These are phyloP conservation scores for Aureobasidium leucospermi DNA, from an alignment of 2,329 filamentous ascomycete species.

Conservation along the genomic window DNA sequence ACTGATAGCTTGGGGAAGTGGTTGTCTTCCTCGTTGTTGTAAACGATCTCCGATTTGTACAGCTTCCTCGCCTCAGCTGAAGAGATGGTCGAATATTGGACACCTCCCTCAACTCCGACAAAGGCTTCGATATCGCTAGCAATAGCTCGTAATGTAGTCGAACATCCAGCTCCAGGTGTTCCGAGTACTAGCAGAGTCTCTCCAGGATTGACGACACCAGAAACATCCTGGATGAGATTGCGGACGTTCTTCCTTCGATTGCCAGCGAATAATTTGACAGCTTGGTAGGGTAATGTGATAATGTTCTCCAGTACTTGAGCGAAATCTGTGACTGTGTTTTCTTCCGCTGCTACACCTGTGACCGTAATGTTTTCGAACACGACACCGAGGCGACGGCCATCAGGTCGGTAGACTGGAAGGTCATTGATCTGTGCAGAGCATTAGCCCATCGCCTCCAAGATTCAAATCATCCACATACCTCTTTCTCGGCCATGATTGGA, in stretches of 20 bases:
- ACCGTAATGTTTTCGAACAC: conserved; percentile 13
- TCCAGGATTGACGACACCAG: conserved; percentile 13
- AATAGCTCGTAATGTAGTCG: conserved; percentile 59
- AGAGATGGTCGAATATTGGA: conserved; percentile 33
- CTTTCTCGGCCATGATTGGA: conserved; percentile 12
- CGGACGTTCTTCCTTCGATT: background rate
- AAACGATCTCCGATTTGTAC: conserved; percentile 55
- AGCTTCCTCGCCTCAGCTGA: conserved; percentile 63
- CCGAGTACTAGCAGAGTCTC: conserved; percentile 18
- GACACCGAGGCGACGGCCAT: conserved; percentile 13
- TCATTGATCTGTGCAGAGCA: background rate
- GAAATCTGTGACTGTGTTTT: conserved; percentile 15
- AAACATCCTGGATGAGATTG: conserved; percentile 14
- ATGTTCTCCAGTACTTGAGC: conserved; percentile 10
- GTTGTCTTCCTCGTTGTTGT: conserved; percentile 41
- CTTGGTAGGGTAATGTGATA: conserved; percentile 7
- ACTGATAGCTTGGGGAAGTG: conserved; percentile 53
- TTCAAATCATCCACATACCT: background rate
- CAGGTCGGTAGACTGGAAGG: conserved; percentile 12
- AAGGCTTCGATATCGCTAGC: conserved; percentile 46
- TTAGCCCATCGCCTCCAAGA: background rate
- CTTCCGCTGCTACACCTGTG: conserved; percentile 1
- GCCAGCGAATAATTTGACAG: conserved; percentile 8
- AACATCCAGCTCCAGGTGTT: conserved; percentile 41
- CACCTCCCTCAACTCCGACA: conserved; percentile 47